Evolutionary conservation across 495 filamentous ascomycete species (phyloP).

Genomic region (Penicillium tannophilum): DNA sequence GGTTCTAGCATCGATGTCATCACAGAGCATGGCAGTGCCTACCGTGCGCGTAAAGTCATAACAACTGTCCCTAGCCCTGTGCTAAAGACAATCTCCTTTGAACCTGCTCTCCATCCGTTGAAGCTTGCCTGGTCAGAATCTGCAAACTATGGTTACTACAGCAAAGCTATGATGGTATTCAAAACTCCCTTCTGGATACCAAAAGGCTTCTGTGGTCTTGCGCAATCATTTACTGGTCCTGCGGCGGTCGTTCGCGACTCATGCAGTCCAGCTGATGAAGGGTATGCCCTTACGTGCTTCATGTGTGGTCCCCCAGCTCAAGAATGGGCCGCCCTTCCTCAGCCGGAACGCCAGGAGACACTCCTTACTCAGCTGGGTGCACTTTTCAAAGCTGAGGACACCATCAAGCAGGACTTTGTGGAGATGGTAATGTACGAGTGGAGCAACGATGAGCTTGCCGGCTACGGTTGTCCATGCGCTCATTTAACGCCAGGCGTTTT

Average conservation of each 20-base stretch:
- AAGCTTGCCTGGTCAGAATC: conserved; percentile 18
- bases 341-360: conserved; percentile 13
- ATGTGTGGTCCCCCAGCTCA: conserved; percentile 36
- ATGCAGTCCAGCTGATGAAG: conserved; percentile 28
- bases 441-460: conserved; percentile 25
- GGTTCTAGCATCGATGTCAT: neutral
- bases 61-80: conserved; percentile 36
- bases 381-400: neutral
- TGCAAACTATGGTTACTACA: conserved; percentile 36
- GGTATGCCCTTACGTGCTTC: conserved; percentile 47
- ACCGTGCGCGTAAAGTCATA: conserved; percentile 36
- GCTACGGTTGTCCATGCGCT: conserved; percentile 30
- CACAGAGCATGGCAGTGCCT: conserved; percentile 3
- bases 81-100: conserved; percentile 38
- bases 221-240: conserved; percentile 36
- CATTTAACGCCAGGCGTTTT: conserved; percentile 28
- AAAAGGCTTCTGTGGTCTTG: conserved; percentile 36
- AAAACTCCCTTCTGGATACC: conserved; percentile 44
- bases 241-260: conserved; percentile 44
- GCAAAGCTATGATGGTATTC: conserved; percentile 41
- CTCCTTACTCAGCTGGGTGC: conserved; percentile 15
- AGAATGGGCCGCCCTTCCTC: conserved; percentile 29
- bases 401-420: conserved; percentile 11
- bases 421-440: conserved; percentile 31
- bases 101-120: conserved; percentile 24